Base-by-base conservation (phyloP, 805 yeast genomes). In the Kodamaea laetipori region DNA sequence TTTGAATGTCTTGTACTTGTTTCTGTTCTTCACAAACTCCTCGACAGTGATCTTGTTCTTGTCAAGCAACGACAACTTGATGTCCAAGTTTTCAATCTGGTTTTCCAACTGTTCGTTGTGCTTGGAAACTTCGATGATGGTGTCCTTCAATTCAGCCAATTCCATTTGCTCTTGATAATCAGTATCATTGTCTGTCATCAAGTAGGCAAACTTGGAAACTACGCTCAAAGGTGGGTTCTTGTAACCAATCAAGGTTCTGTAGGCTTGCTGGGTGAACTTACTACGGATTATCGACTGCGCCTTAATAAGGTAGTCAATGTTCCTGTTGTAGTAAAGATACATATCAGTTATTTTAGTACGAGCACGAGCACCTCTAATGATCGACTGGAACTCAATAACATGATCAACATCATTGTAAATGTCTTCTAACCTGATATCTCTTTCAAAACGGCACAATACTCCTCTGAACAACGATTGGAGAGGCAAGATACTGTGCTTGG, bases 31-130 rank as follows among this genome's bases (percentile, higher is more conserved):
- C 65, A 66, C 73, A 70, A 87, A 69, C 49, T 87, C 94, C 51
- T 86, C 94, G 15, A 90, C 61, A 1, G 90, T 76, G 47, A 89
- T 82, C 55, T 84, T 85, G 65, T 86, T 89, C 56, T 82, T 86
- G 51, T 84, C 87, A 33, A 94, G 67, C 34, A 90, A 67, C 5
- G 88, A 84, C 46, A 87, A 77, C 57, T 90, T 90, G 48, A 85
- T 78, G 50, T 89, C 89, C 48, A 90, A 71, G 54, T 85, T 84
- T 47, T 85, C 84, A 45, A 90, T 79, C 46, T 81, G 83, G 40
- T 76, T 76, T 62, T 90, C 95, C 53, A 88, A 66, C 26, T 74
- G 77, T 50, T 83, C 92, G 54, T 87, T 88, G 16, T 72, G 70
- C 45, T 77, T 74, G n/a, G 90, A 84, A 45, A 78, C 82, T 27